These are phyloP conservation scores for Clavispora santaluciae DNA, from an alignment of 805 yeast species.

Conservation along the genomic window DNA sequence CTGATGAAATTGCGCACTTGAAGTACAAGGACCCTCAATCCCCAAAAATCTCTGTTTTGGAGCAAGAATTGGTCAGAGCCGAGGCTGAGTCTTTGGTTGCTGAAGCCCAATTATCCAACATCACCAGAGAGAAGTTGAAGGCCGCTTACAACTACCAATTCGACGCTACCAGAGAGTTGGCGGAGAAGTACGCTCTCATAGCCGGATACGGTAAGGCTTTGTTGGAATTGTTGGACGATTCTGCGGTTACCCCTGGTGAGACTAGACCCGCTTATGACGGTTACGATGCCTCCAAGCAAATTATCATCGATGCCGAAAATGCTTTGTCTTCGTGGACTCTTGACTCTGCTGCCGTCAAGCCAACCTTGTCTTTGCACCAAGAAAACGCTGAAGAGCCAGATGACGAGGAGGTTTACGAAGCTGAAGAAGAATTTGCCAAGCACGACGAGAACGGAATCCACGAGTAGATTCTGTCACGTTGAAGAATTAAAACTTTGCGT, in stretches of 20 bases:
- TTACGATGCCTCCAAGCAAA: conserved; percentile 96
- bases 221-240: conserved; percentile 90
- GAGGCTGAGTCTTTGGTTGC: conserved; percentile 99
- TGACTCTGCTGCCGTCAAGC: conserved; percentile 92
- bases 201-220: conserved; percentile 99
- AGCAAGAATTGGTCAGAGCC: conserved; percentile 97
- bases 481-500: neutral
- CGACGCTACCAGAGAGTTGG: conserved; percentile 89
- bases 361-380: conserved; percentile 77
- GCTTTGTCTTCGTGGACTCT: conserved; percentile 96
- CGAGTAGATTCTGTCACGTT: neutral
- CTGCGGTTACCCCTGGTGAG: conserved; percentile 99
- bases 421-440: conserved; percentile 52
- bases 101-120: conserved; percentile 96
- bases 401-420: conserved; percentile 40
- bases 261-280: conserved; percentile 98
- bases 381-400: conserved; percentile 46
- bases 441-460: conserved; percentile 27
- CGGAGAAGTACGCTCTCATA: conserved; percentile 94
- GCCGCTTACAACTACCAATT: conserved; percentile 96
- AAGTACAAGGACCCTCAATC: conserved; percentile 98
- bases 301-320: conserved; percentile 93
- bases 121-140: conserved; percentile 96
- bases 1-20: conserved; percentile 95
- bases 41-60: conserved; percentile 90